Evolutionary conservation across 768 basidiomycete genomes (phyloP).

Genomic region (Macrocybe gigantea): DNA sequence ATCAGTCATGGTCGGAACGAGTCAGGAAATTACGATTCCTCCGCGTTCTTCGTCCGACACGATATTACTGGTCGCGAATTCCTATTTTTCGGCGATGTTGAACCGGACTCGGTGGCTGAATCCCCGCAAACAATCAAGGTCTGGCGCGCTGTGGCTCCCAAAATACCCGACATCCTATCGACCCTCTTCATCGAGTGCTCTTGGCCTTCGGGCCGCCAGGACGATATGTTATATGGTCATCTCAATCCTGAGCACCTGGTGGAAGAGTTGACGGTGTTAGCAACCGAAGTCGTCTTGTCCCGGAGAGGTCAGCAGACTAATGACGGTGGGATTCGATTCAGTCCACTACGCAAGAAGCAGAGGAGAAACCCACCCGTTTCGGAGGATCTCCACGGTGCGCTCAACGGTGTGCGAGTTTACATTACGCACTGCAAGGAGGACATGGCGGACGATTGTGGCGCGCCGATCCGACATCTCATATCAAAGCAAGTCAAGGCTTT

Average conservation of each 20-base stretch:
- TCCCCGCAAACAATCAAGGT: conserved; percentile 60
- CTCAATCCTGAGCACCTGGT: conserved; percentile 76
- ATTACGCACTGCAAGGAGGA: conserved; percentile 87
- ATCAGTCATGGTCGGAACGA: conserved; percentile 66
- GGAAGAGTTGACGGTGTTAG: conserved; percentile 67
- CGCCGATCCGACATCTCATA: conserved; percentile 61
- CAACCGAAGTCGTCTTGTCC: conserved; percentile 54
- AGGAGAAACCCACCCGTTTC: conserved; percentile 31
- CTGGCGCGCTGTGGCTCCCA: conserved; percentile 79
- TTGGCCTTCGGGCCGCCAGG: conserved; percentile 66
- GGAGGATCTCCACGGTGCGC: conserved; percentile 43
- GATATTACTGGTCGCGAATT: conserved; percentile 61
- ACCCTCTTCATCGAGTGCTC: conserved; percentile 97
- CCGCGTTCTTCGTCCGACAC: conserved; percentile 83
- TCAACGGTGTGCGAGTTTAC: conserved; percentile 63
- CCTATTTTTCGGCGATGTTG: conserved; percentile 93
- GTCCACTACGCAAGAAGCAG: conserved; percentile 32
- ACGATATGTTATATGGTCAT: conserved; percentile 76
- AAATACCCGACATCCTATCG: conserved; percentile 61
- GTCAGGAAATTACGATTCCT: conserved; percentile 58
- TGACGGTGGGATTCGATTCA: conserved; percentile 11
- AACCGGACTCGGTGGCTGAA: conserved; percentile 69
- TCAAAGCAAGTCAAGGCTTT: conserved; percentile 64
- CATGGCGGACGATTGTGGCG: conserved; percentile 38
- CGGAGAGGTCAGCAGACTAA: conserved; percentile 22